A percentile compares a stretch with the other conserved stretches of the same genome.
phyloP scores from a whole-genome alignment of 805 yeast genomes.

The Helenozyma baotianmanensis region DNA sequence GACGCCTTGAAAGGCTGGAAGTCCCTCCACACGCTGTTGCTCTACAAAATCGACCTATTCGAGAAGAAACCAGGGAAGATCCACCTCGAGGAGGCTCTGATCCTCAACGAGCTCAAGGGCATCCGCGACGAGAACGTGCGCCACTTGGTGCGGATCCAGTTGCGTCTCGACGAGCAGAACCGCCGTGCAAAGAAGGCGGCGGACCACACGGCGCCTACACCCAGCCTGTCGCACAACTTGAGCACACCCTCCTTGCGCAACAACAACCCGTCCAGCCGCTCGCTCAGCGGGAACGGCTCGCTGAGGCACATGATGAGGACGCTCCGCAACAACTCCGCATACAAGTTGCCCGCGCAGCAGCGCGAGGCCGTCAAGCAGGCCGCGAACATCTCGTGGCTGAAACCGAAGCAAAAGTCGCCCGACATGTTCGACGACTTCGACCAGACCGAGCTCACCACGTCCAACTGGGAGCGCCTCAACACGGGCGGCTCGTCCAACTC shows the following conservation, averaged over 20 bases:
- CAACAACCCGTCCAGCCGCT: conserved; percentile 10
- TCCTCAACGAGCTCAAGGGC: conserved; percentile 25
- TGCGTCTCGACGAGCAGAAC: conserved; percentile 32
- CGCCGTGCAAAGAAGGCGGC: conserved; percentile 10
- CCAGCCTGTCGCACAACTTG: conserved; percentile 5
- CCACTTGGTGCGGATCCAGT: conserved; percentile 38
- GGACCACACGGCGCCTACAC: conserved; percentile 1
- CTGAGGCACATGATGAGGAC: conserved; percentile 25
- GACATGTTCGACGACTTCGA: conserved; percentile 37
- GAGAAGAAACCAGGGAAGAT: conserved; percentile 35
- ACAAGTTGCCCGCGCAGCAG: conserved; percentile 17
- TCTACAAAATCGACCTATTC: conserved; percentile 52
- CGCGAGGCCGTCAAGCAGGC: conserved; percentile 15
- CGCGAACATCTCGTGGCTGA: conserved; percentile 13
- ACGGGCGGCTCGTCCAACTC: conserved; percentile 8
- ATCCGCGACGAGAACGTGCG: conserved; percentile 41
- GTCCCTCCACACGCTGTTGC: conserved; percentile 56
- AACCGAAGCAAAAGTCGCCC: conserved; percentile 4
- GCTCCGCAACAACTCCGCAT: conserved; percentile 5
- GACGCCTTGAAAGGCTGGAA: conserved; percentile 73
- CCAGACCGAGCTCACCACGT: conserved; percentile 24
- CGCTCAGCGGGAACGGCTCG: conserved; percentile 8
- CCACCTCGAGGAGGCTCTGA: conserved; percentile 10
- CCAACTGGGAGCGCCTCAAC: conserved; percentile 26
- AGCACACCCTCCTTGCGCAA: conserved; percentile 26